Conservation (phyloP, 495 filamentous ascomycete species). For the Talaromyces trachyspermus region DNA sequence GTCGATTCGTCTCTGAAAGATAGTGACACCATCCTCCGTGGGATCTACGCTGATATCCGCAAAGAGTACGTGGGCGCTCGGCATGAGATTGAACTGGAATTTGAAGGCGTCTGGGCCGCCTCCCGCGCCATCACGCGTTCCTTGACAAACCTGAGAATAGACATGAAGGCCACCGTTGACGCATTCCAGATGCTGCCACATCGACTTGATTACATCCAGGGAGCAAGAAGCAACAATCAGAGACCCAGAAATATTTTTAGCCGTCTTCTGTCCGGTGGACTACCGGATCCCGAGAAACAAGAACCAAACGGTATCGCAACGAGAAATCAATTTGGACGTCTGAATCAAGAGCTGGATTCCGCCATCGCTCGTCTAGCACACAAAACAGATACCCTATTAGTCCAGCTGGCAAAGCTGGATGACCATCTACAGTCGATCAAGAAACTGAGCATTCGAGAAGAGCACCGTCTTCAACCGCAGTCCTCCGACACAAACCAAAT, state of each 20-base stretch:
- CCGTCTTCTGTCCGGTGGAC: background rate
- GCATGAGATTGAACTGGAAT: conserved; percentile 36
- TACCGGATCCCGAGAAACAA: background rate
- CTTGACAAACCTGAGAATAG: conserved; percentile 33
- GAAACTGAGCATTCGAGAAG: conserved; percentile 23
- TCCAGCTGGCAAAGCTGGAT: conserved; percentile 31
- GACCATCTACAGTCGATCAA: conserved; percentile 37
- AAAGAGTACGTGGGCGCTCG: conserved; percentile 24
- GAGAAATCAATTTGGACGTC: conserved; percentile 23
- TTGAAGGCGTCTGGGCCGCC: conserved; percentile 31
- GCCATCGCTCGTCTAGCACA: conserved; percentile 27
- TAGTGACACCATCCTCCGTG: conserved; percentile 26
- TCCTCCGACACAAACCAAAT: background rate
- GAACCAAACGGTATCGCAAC: background rate
- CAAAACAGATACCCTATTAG: conserved; percentile 29
- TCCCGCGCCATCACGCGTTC: conserved; percentile 27
- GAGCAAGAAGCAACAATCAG: background rate
- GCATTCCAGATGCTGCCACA: conserved; percentile 19
- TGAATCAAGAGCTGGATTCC: conserved; percentile 32
- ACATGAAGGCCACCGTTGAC: conserved; percentile 34
- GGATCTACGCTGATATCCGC: conserved; percentile 25
- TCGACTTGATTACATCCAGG: background rate
- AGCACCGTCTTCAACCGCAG: conserved; percentile 8
- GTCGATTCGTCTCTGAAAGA: conserved; percentile 26
- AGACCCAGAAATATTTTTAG: background rate